Base-by-base conservation (phyloP, 1,284 basidiomycete genomes). In the Rhodotorula sp. region DNA sequence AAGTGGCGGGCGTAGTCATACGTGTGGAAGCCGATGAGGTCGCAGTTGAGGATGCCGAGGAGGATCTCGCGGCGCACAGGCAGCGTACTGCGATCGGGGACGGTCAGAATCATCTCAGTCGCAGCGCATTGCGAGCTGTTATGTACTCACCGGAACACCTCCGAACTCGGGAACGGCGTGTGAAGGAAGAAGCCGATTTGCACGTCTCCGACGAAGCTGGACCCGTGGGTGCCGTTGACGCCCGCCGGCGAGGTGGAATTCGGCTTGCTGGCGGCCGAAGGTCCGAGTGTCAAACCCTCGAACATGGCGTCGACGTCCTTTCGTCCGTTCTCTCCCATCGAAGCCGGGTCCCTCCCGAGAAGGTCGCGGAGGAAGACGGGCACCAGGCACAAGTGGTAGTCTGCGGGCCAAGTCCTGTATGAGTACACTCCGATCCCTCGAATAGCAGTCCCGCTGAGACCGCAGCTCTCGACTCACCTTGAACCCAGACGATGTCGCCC, bases 1-100 rank as follows among this genome's bases (percentile, higher is more conserved):
- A 99, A 99, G 83, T 99, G 96, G 39, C 97, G 93, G 1, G 96
- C 96, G 80, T 99, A 99, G 83, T 99, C 97, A 82, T 97, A 99
- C 2, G 97, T 99, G 84, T 99, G 96, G 87, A 99, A 99, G 62
- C 94, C 94, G 78, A 97, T 93, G 74, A 99, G 86, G 81, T 99
- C 97, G 80, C 93, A 97, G 81, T 96, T 93, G 21, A 99, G 85
- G 54, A 98, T 88, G 58, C 96, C 97, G 31, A 98, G 88, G 23
- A 99, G 85, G 77, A 99, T 99, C 83, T 99, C 96, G 69, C 94
- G 88, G 65, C 96, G 91, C 47, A 99, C 96, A 3, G 96, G 97
- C 18, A 99, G 86, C 79, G 98, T 96, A 69, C 94, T 95, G 77
- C 5, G 15, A 34, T 16, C 8, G 49, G 16, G 26, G 3, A 4